Evolutionary conservation across 768 basidiomycete species (phyloP), one percentile per base, ranked within the genome.

Genomic region (Suillus occidentalis): DNA sequence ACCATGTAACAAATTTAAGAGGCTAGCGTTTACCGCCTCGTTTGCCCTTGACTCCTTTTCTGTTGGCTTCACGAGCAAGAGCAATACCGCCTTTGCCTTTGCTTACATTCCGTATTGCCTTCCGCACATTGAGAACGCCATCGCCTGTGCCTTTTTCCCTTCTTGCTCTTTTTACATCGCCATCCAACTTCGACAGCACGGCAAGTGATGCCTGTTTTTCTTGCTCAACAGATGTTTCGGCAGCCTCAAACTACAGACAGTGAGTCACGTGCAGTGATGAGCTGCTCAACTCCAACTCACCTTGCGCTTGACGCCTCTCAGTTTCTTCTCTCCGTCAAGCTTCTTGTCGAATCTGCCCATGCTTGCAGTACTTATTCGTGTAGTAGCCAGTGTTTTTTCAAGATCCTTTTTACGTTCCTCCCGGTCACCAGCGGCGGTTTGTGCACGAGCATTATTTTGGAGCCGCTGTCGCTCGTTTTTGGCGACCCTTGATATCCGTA

Each of bases 271-370:
- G 0, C 61, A 56, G 59, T 36, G 50, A 16, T n/a, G 61, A 10
- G 36, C 12, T 3, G 59, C 13, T 39, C 6, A 8, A 14, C 14
- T 50, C 7, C 22, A 3, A 50, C n/a, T 0, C 68, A 94, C 94
- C 89, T 98, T 98, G 71, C 97, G 87, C 81, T 98, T 99, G 56
- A 95, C 79, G 7, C 95, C 95, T 42, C 87, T 86, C 52, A 88
- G 74, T 77, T 94, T 95, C 75, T 92, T 91, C 77, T 99, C 97
- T 14, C 96, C 96, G 60, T 96, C 91, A 25, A 99, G 84, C 72
- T 83, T 87, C 68, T 87, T 89, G 76, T 99, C 97, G 71, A 97
- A 99, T 70, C 86, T 89, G 68, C 97, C 97, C 89, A 99, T 89
- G 71, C 94, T 96, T 0, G 95, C 97, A 0, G 97, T 99, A 66